These are phyloP conservation scores for Ambispora gerdemannii DNA, from an alignment of 192 early-diverging fungal species.

Conservation along the genomic window DNA sequence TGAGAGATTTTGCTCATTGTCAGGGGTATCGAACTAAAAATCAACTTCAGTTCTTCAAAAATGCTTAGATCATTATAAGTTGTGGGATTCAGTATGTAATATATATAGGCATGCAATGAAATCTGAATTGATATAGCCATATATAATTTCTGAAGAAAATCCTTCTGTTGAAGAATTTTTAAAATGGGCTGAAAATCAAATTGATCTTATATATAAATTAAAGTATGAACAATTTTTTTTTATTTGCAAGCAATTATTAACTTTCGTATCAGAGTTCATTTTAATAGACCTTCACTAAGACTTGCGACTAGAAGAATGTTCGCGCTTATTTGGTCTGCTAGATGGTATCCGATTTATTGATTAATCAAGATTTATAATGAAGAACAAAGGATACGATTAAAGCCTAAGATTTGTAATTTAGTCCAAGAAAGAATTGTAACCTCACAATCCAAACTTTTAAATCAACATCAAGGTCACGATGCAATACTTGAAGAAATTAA, in stretches of 20 bases:
- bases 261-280: not conserved
- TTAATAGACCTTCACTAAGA: slow-evolving; percentile 7
- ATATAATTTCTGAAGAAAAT: slow-evolving; percentile 4
- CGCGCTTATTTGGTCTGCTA: slow-evolving; percentile 12
- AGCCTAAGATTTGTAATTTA: not conserved
- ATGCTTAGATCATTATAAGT: slow-evolving; percentile 5
- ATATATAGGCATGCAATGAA: slow-evolving; percentile 11
- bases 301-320: not conserved
- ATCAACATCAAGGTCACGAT: slow-evolving; percentile 8
- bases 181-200: slow-evolving; percentile 19
- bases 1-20: slow-evolving; percentile 10
- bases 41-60: slow-evolving; percentile 2
- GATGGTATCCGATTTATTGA: not conserved
- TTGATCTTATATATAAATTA: not conserved
- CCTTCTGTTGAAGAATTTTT: slow-evolving; percentile 20
- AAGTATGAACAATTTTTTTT: slow-evolving; percentile 8
- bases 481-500: slow-evolving; percentile 16
- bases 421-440: slow-evolving; percentile 12
- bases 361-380: slow-evolving; percentile 8
- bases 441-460: slow-evolving; percentile 2
- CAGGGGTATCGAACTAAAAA: slow-evolving; percentile 24
- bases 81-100: slow-evolving; percentile 12
- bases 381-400: slow-evolving; percentile 12
- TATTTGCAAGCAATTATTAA: slow-evolving; percentile 19
- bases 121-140: slow-evolving; percentile 5